Evolutionary conservation across 225 moss, liverwort and hornwort species (phyloP).

Genomic region (Pseudisothecium myosuroides): DNA sequence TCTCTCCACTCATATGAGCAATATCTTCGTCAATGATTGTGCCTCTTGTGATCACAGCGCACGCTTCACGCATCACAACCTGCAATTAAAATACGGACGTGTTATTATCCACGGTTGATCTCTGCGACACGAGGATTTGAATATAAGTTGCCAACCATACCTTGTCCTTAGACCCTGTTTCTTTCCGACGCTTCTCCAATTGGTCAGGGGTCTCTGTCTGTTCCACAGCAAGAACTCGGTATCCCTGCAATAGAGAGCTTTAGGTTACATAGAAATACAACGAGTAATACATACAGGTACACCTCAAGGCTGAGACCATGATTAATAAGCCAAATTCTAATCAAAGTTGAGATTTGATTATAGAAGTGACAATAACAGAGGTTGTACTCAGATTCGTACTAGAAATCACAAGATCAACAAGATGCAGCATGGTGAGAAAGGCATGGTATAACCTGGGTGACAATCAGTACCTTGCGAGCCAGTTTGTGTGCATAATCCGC

Average conservation of each 20-base stretch:
- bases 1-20: slow-evolving; percentile 50
- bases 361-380: neutral
- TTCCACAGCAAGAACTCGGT: slow-evolving; percentile 89
- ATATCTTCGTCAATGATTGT: slow-evolving; percentile 80
- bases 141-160: slow-evolving; percentile 7
- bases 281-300: neutral
- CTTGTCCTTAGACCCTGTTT: slow-evolving; percentile 93
- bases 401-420: neutral
- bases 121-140: neutral
- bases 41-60: slow-evolving; percentile 90
- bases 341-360: neutral
- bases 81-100: slow-evolving; percentile 5
- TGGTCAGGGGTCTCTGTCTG: slow-evolving; percentile 98
- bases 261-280: neutral
- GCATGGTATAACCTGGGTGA: neutral
- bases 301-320: neutral
- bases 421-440: neutral
- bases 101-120: neutral
- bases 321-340: neutral
- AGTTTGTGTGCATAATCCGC: slow-evolving; percentile 68
- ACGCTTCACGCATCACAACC: slow-evolving; percentile 97
- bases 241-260: slow-evolving; percentile 40
- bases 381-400: neutral
- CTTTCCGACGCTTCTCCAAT: slow-evolving; percentile 67
- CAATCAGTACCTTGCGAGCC: slow-evolving; percentile 63